Evolutionary conservation across 2,329 filamentous ascomycete genomes (phyloP).

Genomic region (Talaromyces sp.): DNA sequence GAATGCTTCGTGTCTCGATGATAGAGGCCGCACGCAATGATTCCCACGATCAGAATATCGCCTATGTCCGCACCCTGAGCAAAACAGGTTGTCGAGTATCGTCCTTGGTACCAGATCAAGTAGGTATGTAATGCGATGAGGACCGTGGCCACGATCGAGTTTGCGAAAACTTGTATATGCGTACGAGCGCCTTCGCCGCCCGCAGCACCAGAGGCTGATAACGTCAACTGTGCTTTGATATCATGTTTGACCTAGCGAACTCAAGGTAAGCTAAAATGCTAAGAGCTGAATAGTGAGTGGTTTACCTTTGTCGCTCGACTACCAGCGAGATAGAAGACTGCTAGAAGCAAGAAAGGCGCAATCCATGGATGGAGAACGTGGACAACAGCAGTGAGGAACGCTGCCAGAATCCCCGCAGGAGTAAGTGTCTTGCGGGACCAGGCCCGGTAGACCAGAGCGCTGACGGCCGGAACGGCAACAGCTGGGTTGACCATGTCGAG

Average conservation of each 20-base stretch:
- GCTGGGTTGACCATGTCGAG: constrained; percentile 39
- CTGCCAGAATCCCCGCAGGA: constrained; percentile 67
- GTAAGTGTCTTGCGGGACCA: constrained; percentile 75
- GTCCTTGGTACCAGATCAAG: constrained; percentile 31
- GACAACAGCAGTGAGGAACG: constrained; percentile 67
- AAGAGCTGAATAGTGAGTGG: too few relatives aligned
- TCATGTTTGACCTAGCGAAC: constrained; percentile 71
- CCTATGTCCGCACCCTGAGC: constrained; percentile 29
- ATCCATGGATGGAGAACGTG: constrained; percentile 94
- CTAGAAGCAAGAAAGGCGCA: constrained; percentile 79
- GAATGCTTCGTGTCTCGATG: background rate
- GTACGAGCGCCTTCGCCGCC: constrained; percentile 81
- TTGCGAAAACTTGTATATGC: constrained; percentile 85
- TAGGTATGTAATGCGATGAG: constrained; percentile 53
- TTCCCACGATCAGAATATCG: constrained; percentile 40
- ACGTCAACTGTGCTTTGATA: constrained; percentile 75
- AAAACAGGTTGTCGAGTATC: constrained; percentile 35
- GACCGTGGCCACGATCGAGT: constrained; percentile 74
- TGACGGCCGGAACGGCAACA: constrained; percentile 47
- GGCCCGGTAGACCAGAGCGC: constrained; percentile 64
- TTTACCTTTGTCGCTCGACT: constrained; percentile 76
- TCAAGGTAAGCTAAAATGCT: background rate
- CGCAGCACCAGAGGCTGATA: constrained; percentile 66
- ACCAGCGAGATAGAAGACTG: constrained; percentile 81
- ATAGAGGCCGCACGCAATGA: constrained; percentile 37